phyloP scores from a whole-genome alignment of 306 rosid species.

The Castanea sativa region DNA sequence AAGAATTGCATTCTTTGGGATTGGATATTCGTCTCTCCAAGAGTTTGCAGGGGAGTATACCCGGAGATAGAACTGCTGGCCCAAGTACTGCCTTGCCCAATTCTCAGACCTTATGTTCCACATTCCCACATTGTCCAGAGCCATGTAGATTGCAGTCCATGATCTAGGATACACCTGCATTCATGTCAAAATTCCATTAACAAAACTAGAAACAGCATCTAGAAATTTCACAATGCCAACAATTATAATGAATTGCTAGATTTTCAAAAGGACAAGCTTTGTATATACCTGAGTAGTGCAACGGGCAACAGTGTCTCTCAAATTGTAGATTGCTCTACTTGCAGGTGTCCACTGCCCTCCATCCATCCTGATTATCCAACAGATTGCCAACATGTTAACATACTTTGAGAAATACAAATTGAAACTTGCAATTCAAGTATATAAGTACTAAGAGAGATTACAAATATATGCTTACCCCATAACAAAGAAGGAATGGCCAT shows the following conservation, averaged over 20 bases:
- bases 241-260: background rate
- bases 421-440: background rate
- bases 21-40: slow-evolving; percentile 70
- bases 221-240: background rate
- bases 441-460: background rate
- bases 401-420: background rate
- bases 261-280: background rate
- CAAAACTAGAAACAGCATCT: background rate
- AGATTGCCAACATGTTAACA: slow-evolving; percentile 12
- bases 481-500: slow-evolving; percentile 85
- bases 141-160: slow-evolving; percentile 88
- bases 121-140: slow-evolving; percentile 94
- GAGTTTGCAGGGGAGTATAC: slow-evolving; percentile 72
- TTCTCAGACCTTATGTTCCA: slow-evolving; percentile 92
- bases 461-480: slow-evolving; percentile 59
- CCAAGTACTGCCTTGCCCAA: slow-evolving; percentile 94
- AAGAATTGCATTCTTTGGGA: slow-evolving; percentile 81
- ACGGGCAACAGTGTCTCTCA: slow-evolving; percentile 85
- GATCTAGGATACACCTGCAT: slow-evolving; percentile 76
- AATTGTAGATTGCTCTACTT: slow-evolving; percentile 77
- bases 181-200: background rate
- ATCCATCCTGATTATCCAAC: slow-evolving; percentile 63
- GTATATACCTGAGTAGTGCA: slow-evolving; percentile 71
- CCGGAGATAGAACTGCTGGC: slow-evolving; percentile 88
- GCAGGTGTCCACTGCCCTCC: slow-evolving; percentile 87